Evolutionary conservation across 2,329 filamentous ascomycete genomes (phyloP), one percentile per base, ranked within the genome.

Genomic region (Colletotrichum sp.): DNA sequence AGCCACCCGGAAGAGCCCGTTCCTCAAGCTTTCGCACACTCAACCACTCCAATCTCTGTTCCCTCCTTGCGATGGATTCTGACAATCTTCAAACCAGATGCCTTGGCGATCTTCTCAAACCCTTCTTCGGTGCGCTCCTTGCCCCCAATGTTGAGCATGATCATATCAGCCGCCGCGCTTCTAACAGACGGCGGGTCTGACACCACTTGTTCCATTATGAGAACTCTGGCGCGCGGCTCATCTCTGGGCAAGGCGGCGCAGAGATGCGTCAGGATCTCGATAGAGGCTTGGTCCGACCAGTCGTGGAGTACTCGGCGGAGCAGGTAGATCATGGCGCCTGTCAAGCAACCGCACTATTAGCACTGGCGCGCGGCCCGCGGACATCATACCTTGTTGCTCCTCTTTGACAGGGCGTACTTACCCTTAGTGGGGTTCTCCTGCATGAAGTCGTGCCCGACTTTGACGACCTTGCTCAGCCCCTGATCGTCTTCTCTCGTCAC

Each of bases 281-380:
- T 79, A 16, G 36, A 49, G 32, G 68, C 59, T 3, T 80, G 78
- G 66, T 85, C 83, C 13, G 80, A 75, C 77, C 84, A 86, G 69
- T 86, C 82, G 69, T 86, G 84, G 5, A 86, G 81, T 49, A 82
- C 82, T 11, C 83, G 81, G 66, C 80, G 80, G 71, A 83, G 82
- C 78, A 80, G 82, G 78, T 86, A 86, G 15, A 84, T 76, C 32
- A 82, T 75, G 19, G 84, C 84, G 6, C 81, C 84, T 84, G 25
- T 8, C 13, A 62, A 32, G 49, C 77, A 77, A 11, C 11, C 13
- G 30, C 16, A 49, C 1, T 16, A 15, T 66, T 22, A 66, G 64
- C 25, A 66, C 27, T 61, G 39, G 32, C 22, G 44, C n/a, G 44
- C 44, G 44, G 44, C 44, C n/a, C 44, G 44, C 44, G n/a, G 44